Base-by-base conservation (phyloP, 257 asterid genomes). In the Euphrasia confusa region DNA sequence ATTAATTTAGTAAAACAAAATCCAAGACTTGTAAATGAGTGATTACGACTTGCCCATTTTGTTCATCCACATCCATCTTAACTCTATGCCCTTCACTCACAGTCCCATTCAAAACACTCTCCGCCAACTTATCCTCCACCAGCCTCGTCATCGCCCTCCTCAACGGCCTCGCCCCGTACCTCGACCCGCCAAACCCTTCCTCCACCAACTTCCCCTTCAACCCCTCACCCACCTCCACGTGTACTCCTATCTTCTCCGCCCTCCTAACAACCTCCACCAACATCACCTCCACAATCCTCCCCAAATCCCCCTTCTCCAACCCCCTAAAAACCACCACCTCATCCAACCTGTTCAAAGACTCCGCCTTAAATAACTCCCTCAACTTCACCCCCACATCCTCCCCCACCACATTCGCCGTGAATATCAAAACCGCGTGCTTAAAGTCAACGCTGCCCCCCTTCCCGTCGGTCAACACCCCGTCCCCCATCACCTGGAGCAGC, bases 381-480 rank as follows among this genome's bases (percentile, higher is more conserved):
- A 83, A 21, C 54, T 73, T 72, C 60, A 49, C 71, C 0, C 72
- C 75, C 18, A 78, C 84, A 67, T 77, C 60, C 63, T 79, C 73
- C 56, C 81, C 83, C 10, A 89, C 91, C 4, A 83, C 78, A 18
- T 83, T 86, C 0, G 91, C 81, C n/a, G 95, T 83, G 81, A 85
- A 71, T 42, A 83, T 81, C 2, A 85, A 53, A 27, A 85, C 79
- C 0, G 88, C 79, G 65, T 83, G 71, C 72, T 72, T 83, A 68
- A 85, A 85, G 61, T 85, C 86, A 1, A 66, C 24, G 24, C 24
- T 0, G 24, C 1, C 24, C 24, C 24, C 24, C 24, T 21, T 21
- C 24, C 24, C 24, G 24, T 21, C 24, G 24, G 24, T 21, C 24
- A 21, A 21, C 24, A 1, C 24, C 24, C 24, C 24, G 24, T 21